A percentile compares a stretch with the other conserved stretches of the same genome.
phyloP scores from a whole-genome alignment of 1,139 yeast genomes.

The Hyphopichia wangnamkhiaoensis region DNA sequence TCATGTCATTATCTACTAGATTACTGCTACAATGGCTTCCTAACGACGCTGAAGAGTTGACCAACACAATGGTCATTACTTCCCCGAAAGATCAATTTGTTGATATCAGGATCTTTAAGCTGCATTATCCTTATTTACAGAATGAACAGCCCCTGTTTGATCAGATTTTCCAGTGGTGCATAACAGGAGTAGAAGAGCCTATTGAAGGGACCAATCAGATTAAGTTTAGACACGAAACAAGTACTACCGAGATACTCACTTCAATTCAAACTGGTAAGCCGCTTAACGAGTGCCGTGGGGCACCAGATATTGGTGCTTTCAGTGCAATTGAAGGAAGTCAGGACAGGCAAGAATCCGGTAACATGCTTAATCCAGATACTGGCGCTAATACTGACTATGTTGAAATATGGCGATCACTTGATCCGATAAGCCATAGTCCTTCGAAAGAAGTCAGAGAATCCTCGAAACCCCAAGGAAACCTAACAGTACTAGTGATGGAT shows the following conservation, averaged over 20 bases:
- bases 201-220: constrained; percentile 28
- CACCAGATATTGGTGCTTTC: constrained; percentile 51
- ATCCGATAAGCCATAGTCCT: constrained; percentile 38
- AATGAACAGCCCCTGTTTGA: constrained; percentile 17
- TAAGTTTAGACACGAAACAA: constrained; percentile 45
- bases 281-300: constrained; percentile 20
- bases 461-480: constrained; percentile 5
- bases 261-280: constrained; percentile 24
- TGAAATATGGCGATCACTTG: constrained; percentile 60
- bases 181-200: constrained; percentile 39
- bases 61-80: constrained; percentile 55
- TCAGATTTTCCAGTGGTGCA: constrained; percentile 38
- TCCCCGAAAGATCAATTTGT: constrained; percentile 47
- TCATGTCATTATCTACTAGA: constrained; percentile 42
- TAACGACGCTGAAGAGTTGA: constrained; percentile 40
- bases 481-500: constrained; percentile 28
- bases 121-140: constrained; percentile 22
- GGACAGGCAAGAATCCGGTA: constrained; percentile 54
- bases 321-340: constrained; percentile 37
- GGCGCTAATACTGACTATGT: constrained; percentile 46
- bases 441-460: constrained; percentile 28
- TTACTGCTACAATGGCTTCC: constrained; percentile 58
- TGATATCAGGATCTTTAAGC: constrained; percentile 36
- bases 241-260: constrained; percentile 34
- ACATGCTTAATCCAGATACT: constrained; percentile 50